phyloP scores from a whole-genome alignment of 306 rosid species.

The Sicyos edulis region DNA sequence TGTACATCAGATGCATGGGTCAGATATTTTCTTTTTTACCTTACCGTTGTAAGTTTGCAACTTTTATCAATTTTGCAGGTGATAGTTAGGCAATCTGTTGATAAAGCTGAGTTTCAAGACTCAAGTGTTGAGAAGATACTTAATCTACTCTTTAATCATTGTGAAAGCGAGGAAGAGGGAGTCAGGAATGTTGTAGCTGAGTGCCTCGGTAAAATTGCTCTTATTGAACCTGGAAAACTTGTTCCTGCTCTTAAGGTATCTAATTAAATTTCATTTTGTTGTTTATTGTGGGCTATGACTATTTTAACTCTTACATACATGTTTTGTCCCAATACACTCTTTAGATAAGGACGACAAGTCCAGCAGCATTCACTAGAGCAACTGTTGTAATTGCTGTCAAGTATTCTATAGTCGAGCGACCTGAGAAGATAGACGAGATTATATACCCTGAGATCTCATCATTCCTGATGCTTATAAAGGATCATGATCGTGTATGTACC shows the following conservation, averaged over 20 bases:
- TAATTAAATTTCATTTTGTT: constrained; percentile 5
- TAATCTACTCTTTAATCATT: constrained; percentile 83
- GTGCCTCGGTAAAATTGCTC: constrained; percentile 95
- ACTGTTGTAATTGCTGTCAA: constrained; percentile 98
- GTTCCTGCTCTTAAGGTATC: constrained; percentile 96
- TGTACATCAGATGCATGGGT: constrained; percentile 25
- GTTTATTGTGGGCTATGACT: constrained; percentile 22
- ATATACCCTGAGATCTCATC: constrained; percentile 89
- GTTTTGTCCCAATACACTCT: constrained; percentile 20
- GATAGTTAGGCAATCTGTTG: constrained; percentile 92
- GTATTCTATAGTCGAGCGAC: constrained; percentile 93
- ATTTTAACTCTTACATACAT: background rate
- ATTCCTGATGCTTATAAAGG: constrained; percentile 95
- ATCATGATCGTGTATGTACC: constrained; percentile 73
- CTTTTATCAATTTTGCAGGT: constrained; percentile 45
- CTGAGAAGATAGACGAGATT: constrained; percentile 93
- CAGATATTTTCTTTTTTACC: constrained; percentile 6
- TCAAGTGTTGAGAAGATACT: constrained; percentile 96
- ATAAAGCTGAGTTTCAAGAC: constrained; percentile 90
- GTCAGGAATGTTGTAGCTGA: constrained; percentile 98
- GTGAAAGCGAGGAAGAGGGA: constrained; percentile 98
- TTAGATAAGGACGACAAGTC: constrained; percentile 78
- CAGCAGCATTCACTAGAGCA: constrained; percentile 95
- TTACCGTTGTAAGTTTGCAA: constrained; percentile 18
- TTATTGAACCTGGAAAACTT: constrained; percentile 90